phyloP scores from a whole-genome alignment of 306 rosid species.

The Cotoneaster glaucophyllus region DNA sequence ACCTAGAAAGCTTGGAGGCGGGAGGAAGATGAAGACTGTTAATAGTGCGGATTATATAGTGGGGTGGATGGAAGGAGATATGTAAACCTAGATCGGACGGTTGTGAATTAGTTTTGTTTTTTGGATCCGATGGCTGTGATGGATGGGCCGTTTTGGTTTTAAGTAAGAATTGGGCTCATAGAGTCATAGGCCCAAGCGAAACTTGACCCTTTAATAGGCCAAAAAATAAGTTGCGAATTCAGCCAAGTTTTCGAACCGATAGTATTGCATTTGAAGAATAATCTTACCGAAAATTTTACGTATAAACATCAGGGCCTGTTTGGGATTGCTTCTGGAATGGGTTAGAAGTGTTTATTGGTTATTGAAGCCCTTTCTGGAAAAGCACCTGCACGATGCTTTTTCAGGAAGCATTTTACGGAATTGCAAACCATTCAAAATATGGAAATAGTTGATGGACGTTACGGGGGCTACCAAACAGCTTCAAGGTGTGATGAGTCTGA shows the following conservation, averaged over 20 bases:
- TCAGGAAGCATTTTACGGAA: constrained; percentile 20
- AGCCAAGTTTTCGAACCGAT: no score
- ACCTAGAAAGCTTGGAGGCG: constrained; percentile 12
- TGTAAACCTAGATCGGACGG: constrained; percentile 20
- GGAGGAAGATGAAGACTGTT: background rate
- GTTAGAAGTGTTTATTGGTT: background rate
- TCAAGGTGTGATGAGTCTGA: constrained; percentile 78
- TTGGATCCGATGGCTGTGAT: background rate
- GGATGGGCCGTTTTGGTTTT: background rate
- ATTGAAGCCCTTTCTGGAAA: no score
- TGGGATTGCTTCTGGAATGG: background rate
- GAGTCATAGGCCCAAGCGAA: no score
- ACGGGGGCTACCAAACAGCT: constrained; percentile 81
- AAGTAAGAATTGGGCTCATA: background rate
- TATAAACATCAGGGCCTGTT: background rate
- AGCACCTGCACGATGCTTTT: no score
- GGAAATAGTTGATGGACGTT: constrained; percentile 63
- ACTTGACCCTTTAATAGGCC: no score
- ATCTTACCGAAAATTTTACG: background rate
- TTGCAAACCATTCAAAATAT: constrained; percentile 73
- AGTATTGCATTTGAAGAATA: no score
- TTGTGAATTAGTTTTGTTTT: background rate
- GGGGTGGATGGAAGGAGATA: background rate
- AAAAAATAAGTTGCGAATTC: no score
- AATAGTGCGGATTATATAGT: background rate